Evolutionary conservation across 306 rosid species (phyloP), one percentile per base, ranked within the genome.

Genomic region (Cicer arietinum): DNA sequence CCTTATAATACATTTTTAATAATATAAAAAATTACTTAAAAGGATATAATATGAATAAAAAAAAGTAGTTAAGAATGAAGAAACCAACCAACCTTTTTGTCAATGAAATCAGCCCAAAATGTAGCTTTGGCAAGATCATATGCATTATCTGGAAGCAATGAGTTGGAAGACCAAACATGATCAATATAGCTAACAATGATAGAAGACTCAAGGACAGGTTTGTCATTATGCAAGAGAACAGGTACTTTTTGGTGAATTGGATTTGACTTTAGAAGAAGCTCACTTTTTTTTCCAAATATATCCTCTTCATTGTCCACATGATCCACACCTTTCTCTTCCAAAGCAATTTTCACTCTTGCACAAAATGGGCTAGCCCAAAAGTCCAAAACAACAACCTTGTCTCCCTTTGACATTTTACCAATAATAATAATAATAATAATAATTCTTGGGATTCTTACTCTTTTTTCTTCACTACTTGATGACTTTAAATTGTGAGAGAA

Each of bases 181-280:
- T 93, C 88, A 69, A 90, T 79, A 77, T 89, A 81, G 40, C 9
- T 46, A 52, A 81, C 81, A 2, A 90, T 89, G 72, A 71, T 83
- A 10, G 87, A 16, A 39, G 85, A 90, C 53, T 90, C 98, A 1
- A 20, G 1, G 2, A 93, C 20, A 11, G 95, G 90, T 10, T 81
- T 84, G 7, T 58, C 88, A 6, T 84, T 61, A 52, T 89, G 96
- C 77, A 93, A 64, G 1, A 89, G 56, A 8, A 90, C 93, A 4
- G 95, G 93, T 7, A 90, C 96, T 67, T 79, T 88, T 72, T 82
- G 73, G 59, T 93, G 73, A 72, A 87, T 80, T 2, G 96, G 95
- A 71, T 86, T 90, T 7, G 91, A 84, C 2, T 79, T 86, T 4
- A 81, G 61, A 22, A 93, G 60, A 67, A 86, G 75, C 6, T 88